These are phyloP conservation scores for Candida michaelii DNA, from an alignment of 805 yeast species.

Conservation along the genomic window DNA sequence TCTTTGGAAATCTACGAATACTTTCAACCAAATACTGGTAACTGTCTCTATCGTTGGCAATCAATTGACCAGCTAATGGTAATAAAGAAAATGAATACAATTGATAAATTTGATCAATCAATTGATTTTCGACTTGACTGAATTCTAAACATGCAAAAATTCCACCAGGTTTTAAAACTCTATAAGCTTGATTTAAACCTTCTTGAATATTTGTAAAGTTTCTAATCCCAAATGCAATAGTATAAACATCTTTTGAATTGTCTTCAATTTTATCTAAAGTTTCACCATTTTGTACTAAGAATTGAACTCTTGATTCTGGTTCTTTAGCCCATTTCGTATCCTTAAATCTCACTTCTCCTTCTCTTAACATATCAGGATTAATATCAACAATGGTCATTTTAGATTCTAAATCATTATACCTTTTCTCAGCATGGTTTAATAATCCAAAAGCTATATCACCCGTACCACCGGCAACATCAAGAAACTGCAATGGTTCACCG, in stretches of 20 bases:
- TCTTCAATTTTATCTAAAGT: conserved; percentile 77
- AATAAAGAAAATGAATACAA: conserved; percentile 84
- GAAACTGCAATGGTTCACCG: conserved; percentile 72
- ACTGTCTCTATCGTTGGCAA: conserved; percentile 94
- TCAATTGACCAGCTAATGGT: conserved; percentile 93
- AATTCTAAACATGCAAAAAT: conserved; percentile 95
- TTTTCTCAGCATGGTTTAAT: conserved; percentile 81
- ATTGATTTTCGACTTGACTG: conserved; percentile 81
- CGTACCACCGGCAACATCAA: conserved; percentile 98
- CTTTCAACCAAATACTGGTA: conserved; percentile 96
- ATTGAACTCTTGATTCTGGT: conserved; percentile 61
- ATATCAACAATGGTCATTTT: conserved; percentile 93
- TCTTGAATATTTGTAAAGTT: conserved; percentile 94
- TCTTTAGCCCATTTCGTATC: conserved; percentile 57
- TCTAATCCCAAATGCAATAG: conserved; percentile 96
- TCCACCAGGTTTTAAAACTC: conserved; percentile 96
- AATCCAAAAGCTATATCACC: conserved; percentile 98
- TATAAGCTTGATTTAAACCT: conserved; percentile 91
- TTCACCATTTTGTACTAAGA: conserved; percentile 92
- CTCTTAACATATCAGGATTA: conserved; percentile 92
- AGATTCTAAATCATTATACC: conserved; percentile 70
- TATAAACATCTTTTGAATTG: conserved; percentile 89
- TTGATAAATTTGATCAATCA: conserved; percentile 74
- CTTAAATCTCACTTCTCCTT: conserved; percentile 78
- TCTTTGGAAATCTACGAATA: conserved; percentile 86